Base-by-base conservation (phyloP, 306 rosid genomes). In the Acacia crassicarpa region DNA sequence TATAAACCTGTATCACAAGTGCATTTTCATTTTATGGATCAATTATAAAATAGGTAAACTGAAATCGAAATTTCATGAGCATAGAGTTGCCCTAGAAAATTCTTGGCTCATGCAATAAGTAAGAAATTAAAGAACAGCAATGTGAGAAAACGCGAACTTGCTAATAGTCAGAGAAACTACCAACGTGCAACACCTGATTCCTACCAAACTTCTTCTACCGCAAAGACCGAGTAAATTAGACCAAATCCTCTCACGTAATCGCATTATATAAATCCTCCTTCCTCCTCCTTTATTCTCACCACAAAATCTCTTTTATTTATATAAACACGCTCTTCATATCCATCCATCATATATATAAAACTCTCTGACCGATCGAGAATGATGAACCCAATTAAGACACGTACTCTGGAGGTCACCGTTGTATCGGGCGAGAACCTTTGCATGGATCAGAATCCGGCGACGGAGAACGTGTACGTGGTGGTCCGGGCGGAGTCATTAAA, bases 391-490 rank as follows among this genome's bases (percentile, higher is more conserved):
- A 33, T 66, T 1, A 66, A 38, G 30, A 44, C 89, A 8, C 72
- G 82, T 9, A 82, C 73, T 2, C 53, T 93, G 1, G 91, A 93
- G 76, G 20, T 93, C 27, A 89, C 91, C 0, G 82, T 91, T 5
- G 59, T 88, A 11, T 90, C 97, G 0, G 88, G 85, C 0, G 87
- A 93, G 44, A 84, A 81, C 17, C 87, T 93, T 8, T 79, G 77
- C 16, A 4, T 85, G 0, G 83, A 82, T 58, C 23, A 82, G 43
- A 88, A 83, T 30, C 84, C 89, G 4, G 69, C 83, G 1, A 56
- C 56, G 32, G 88, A 82, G 20, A 75, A 83, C 58, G 62, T 83
- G 5, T 90, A 22, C 48, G 92, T 78, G 4, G 77, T 80, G 35
- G 90, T 91, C 8, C 79, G 86, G 20, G 46, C 84, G 4, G 91